Evolutionary conservation across 2,329 filamentous ascomycete genomes (phyloP).

Genomic region (Colletotrichum graminicola): DNA sequence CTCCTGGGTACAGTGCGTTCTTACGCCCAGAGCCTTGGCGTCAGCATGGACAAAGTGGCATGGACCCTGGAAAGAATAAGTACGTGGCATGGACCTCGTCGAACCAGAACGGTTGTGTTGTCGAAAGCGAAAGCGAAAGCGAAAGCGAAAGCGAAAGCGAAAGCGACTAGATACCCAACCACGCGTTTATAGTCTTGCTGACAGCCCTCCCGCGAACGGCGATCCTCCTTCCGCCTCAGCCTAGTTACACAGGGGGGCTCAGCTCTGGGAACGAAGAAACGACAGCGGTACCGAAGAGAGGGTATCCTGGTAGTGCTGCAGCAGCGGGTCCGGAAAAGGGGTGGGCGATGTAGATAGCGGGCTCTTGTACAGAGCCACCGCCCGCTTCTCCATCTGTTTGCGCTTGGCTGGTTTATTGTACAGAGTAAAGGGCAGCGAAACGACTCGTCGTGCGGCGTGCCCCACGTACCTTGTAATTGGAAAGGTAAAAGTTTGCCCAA

Average conservation of each 20-base stretch:
- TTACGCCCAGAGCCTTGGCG: not conserved
- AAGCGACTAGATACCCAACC: not conserved
- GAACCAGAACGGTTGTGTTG: not conserved
- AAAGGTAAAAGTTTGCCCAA: not conserved
- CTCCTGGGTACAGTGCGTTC: not conserved
- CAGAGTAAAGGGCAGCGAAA: not conserved
- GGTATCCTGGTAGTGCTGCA: not conserved
- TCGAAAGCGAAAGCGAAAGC: not conserved
- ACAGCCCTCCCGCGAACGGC: not conserved
- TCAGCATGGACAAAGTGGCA: not conserved
- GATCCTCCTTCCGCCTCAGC: not conserved
- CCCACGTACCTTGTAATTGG: not conserved
- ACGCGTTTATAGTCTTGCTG: not conserved
- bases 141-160: too few species aligned
- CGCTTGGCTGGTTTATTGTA: conserved; percentile 4
- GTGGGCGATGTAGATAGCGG: not conserved
- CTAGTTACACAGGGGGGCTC: not conserved
- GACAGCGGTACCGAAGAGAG: not conserved
- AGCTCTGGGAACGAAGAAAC: not conserved
- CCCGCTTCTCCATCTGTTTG: not conserved
- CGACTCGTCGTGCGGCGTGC: not conserved
- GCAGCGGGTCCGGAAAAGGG: not conserved
- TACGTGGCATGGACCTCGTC: not conserved
- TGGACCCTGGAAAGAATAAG: not conserved
- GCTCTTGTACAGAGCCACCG: conserved; percentile 1